Base-by-base conservation (phyloP, 257 asterid species). In the Avicennia marina region DNA sequence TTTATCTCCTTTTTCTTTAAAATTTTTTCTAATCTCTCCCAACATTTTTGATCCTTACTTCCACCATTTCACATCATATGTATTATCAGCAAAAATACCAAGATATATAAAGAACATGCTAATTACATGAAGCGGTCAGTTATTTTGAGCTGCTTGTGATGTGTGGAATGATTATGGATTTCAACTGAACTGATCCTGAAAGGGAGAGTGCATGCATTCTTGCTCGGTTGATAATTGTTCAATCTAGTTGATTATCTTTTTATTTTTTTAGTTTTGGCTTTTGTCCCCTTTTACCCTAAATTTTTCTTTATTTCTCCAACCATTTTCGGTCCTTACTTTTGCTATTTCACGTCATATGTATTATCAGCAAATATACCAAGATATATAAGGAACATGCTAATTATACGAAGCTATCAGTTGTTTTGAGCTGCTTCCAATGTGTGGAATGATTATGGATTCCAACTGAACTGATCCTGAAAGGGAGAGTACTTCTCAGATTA, bases 81-180 rank as follows among this genome's bases (percentile, higher is more conserved):
- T n/a, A n/a, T 24, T 4, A 5, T 50, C 17, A 11, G 2, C 5
- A 22, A 25, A 8, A 4, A 53, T 46, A 17, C 25, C 4, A 45
- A 20, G 6, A 53, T 53, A 7, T 51, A 27, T 27, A 51, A 4
- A n/a, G 2, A 5, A 18, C 6, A 2, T 17, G 44, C 7, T 13
- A 16, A 22, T 25, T 5, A n/a, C 15, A 43, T 63, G 22, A 10
- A 68, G 59, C 82, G 88, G 98, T 41, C 75, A 72, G 55, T 59
- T 91, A 54, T n/a, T 88, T 88, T 70, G 98, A 91, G 85, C 79
- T 83, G 60, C 95, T 91, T 20, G 90, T 94, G 12, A 64, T 91
- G 71, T 88, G 89, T 68, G 98, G 96, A 58, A 71, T 91, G 86
- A 80, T 91, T 26, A 91, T 91, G 93, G 98, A 91, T 71, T 83